These are phyloP conservation scores for Aspergillus sp. DNA, from an alignment of 2,329 filamentous ascomycete genomes.

Conservation along the genomic window DNA sequence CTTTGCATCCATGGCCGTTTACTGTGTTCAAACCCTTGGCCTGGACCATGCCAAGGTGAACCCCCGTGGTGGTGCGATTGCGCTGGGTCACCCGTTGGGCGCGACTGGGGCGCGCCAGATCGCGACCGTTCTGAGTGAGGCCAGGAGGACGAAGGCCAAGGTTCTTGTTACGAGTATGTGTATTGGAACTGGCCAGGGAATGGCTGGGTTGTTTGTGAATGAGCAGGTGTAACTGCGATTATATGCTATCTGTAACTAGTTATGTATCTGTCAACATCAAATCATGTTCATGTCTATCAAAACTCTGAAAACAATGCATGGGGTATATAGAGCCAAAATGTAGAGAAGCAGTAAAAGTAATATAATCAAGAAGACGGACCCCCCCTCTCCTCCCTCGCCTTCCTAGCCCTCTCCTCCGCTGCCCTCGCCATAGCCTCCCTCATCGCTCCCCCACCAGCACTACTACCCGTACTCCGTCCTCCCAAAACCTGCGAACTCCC, in stretches of 20 bases:
- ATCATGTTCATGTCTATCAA: not conserved
- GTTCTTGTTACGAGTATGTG: slow-evolving; percentile 90
- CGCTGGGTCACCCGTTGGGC: slow-evolving; percentile 85
- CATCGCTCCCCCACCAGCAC: slow-evolving; percentile 55
- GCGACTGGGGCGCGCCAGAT: slow-evolving; percentile 88
- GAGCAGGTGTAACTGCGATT: slow-evolving; percentile 49
- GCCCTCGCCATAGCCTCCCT: slow-evolving; percentile 74
- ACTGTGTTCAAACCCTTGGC: slow-evolving; percentile 72
- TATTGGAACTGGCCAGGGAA: slow-evolving; percentile 66
- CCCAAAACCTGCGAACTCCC: slow-evolving; percentile 77
- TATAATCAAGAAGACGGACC: slow-evolving; percentile 7
- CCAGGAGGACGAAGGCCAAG: slow-evolving; percentile 82
- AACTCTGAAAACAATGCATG: not conserved
- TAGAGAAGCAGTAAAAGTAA: not conserved
- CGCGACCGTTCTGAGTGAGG: slow-evolving; percentile 85
- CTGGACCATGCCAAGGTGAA: slow-evolving; percentile 74
- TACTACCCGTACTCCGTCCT: slow-evolving; percentile 45
- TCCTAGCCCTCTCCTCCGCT: slow-evolving; percentile 66
- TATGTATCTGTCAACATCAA: not conserved
- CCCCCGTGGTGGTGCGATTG: slow-evolving; percentile 89
- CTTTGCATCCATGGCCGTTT: slow-evolving; percentile 96
- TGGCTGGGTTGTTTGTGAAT: slow-evolving; percentile 66
- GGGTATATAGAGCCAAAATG: not conserved
- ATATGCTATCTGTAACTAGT: not conserved
- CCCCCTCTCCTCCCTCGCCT: slow-evolving; percentile 44